Conservation (phyloP, 768 basidiomycete species). For the Grammothele lineata region DNA sequence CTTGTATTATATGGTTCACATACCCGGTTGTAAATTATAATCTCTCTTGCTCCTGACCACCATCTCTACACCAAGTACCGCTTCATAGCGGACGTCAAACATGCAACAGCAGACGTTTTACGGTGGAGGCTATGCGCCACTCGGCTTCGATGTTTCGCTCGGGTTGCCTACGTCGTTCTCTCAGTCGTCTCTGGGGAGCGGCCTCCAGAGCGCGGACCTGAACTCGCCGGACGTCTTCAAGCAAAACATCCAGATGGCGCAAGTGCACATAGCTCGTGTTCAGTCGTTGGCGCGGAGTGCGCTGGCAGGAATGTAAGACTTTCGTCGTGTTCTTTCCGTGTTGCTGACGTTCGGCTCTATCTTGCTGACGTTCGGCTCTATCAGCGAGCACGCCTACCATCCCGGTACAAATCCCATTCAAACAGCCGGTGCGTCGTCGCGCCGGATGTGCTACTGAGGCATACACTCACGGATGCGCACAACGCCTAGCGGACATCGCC, state of each 20-base stretch:
- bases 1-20: background rate
- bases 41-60: background rate
- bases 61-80: background rate
- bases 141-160: constrained; percentile 4
- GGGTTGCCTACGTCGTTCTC: constrained; percentile 5
- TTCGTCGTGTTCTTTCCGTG: background rate
- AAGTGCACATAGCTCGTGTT: constrained; percentile 43
- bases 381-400: constrained; percentile 65
- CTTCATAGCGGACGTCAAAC: background rate
- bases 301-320: constrained; percentile 50
- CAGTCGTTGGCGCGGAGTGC: constrained; percentile 46
- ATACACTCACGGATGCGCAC: background rate
- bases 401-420: constrained; percentile 48
- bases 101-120: constrained; percentile 5
- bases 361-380: background rate
- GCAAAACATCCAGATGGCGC: constrained; percentile 36
- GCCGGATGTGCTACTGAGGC: background rate
- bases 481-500: constrained; percentile 39
- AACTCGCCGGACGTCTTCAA: constrained; percentile 35
- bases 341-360: background rate
- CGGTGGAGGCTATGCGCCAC: background rate
- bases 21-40: background rate
- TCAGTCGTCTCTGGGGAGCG: constrained; percentile 4
- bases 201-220: constrained; percentile 7
- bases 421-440: constrained; percentile 42